A percentile compares a stretch with the other conserved stretches of the same genome.
phyloP scores from a whole-genome alignment of 2,329 filamentous ascomycete genomes.

The Colletotrichum paranaense region DNA sequence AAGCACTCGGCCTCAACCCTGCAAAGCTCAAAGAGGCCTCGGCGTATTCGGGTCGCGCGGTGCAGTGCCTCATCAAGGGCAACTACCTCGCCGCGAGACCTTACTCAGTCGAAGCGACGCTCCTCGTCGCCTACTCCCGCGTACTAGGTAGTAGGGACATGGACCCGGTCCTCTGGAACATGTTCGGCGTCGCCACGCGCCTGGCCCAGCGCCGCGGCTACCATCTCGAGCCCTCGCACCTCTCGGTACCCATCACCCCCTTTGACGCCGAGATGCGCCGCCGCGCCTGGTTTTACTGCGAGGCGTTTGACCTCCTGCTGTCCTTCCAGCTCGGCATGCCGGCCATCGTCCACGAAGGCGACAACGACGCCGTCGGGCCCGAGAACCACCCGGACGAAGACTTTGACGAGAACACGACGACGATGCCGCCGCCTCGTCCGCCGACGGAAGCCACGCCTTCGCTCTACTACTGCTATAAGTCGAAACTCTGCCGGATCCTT shows the following conservation, averaged over 20 bases:
- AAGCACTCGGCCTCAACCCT: constrained; percentile 36
- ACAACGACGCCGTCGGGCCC: constrained; percentile 58
- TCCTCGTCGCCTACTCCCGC: constrained; percentile 57
- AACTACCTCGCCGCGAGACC: constrained; percentile 57
- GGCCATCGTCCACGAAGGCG: constrained; percentile 58
- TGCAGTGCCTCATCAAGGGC: constrained; percentile 60
- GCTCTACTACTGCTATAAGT: constrained; percentile 56
- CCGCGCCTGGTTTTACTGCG: constrained; percentile 59
- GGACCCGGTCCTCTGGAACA: constrained; percentile 58
- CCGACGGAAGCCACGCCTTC: constrained; percentile 55
- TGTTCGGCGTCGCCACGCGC: constrained; percentile 58
- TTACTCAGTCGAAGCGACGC: constrained; percentile 60
- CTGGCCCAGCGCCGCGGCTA: constrained; percentile 65
- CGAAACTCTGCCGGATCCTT: constrained; percentile 54
- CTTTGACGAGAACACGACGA: constrained; percentile 58
- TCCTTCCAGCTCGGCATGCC: constrained; percentile 66
- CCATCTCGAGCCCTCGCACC: constrained; percentile 58
- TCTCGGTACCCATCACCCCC: constrained; percentile 53
- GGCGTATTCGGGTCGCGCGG: constrained; percentile 50
- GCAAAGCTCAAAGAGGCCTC: constrained; percentile 41
- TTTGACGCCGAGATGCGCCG: constrained; percentile 65
- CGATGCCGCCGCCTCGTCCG: constrained; percentile 55
- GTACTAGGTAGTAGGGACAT: constrained; percentile 54
- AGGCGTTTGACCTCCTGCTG: constrained; percentile 59
- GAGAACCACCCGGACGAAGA: constrained; percentile 61